phyloP scores from a whole-genome alignment of 495 filamentous ascomycete genomes.

The Podospora tetraspora region DNA sequence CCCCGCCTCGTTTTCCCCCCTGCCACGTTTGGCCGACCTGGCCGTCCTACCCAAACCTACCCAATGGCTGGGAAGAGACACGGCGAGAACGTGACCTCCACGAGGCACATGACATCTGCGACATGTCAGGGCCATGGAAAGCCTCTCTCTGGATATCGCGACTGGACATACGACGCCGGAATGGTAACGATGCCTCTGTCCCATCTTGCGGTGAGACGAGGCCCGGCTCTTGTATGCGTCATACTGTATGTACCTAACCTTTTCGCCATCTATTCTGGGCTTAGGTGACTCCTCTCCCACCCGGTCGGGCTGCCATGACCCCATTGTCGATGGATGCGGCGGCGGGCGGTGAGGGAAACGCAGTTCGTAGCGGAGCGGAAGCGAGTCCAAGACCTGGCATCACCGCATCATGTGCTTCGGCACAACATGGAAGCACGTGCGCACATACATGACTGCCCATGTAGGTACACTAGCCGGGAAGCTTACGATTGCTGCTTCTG shows the following conservation, averaged over 20 bases:
- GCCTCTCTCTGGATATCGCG: not conserved
- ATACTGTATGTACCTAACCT: not conserved
- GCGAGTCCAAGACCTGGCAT: not conserved
- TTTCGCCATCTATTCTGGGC: not conserved
- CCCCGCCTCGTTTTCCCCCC: constrained; percentile 7
- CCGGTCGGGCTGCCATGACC: not conserved
- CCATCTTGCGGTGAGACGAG: constrained; percentile 10
- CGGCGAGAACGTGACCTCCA: constrained; percentile 19
- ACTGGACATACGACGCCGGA: not conserved
- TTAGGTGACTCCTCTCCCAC: not conserved
- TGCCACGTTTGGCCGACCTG: not conserved
- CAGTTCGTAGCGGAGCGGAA: not conserved
- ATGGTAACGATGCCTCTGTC: not conserved
- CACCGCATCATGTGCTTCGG: not conserved
- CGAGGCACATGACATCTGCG: constrained; percentile 20
- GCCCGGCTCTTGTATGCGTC: not conserved
- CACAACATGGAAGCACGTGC: not conserved
- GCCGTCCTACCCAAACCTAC: not conserved
- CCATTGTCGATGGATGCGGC: not conserved
- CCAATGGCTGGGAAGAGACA: constrained; percentile 14
- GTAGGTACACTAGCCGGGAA: not conserved
- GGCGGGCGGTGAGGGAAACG: not conserved
- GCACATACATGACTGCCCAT: not conserved
- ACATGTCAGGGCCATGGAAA: constrained; percentile 13
- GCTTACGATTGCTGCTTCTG: not conserved